These are phyloP conservation scores for Nadsonia starkeyi-henricii DNA, from an alignment of 1,139 yeast genomes.

Conservation along the genomic window DNA sequence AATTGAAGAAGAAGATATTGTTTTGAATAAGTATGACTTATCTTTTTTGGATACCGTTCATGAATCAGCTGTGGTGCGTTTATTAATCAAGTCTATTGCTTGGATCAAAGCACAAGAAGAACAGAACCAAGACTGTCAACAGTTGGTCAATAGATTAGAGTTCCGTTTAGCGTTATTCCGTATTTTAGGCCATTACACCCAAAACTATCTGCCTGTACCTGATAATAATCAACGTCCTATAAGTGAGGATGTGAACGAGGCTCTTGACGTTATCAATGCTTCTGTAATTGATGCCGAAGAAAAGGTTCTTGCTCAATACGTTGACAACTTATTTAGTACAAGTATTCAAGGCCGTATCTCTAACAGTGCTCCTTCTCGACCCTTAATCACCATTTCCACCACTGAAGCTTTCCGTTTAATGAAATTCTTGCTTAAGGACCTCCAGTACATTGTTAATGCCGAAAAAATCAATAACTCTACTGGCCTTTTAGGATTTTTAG, in stretches of 20 bases:
- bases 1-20: conserved; percentile 22
- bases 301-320: not conserved
- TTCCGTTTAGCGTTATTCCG: not conserved
- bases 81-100: not conserved
- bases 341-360: conserved; percentile 20
- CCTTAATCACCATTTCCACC: conserved; percentile 11
- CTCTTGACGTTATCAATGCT: conserved; percentile 1
- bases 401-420: conserved; percentile 15
- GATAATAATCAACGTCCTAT: not conserved
- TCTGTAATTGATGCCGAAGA: not conserved
- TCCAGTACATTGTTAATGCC: conserved; percentile 12
- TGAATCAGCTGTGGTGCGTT: conserved; percentile 5
- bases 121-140: conserved; percentile 6
- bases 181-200: not conserved
- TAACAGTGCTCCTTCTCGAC: conserved; percentile 19
- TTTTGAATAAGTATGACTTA: conserved; percentile 12
- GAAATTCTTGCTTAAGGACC: conserved; percentile 11
- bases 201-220: not conserved
- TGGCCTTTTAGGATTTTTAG: conserved; percentile 20
- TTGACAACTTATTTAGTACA: conserved; percentile 11
- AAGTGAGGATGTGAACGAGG: conserved; percentile 3
- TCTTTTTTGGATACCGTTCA: conserved; percentile 15
- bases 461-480: conserved; percentile 13
- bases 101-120: not conserved
- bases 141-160: not conserved